Evolutionary conservation across 169 alveolate species (phyloP).

Genomic region (Plasmodium gaboni): DNA sequence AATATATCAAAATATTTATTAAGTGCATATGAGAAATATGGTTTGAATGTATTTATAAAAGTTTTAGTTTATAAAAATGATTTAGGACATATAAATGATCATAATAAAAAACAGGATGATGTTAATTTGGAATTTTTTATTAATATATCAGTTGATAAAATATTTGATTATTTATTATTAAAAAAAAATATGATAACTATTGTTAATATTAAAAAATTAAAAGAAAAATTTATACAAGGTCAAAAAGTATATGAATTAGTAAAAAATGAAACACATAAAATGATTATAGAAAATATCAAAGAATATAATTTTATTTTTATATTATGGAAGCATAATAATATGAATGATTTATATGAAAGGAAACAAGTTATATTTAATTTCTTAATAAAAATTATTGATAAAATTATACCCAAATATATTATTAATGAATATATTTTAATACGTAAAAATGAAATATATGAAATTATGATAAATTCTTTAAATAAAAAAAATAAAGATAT

Average conservation of each 20-base stretch:
- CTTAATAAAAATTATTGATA: slow-evolving; percentile 37
- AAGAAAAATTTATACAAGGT: slow-evolving; percentile 64
- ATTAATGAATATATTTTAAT: slow-evolving; percentile 42
- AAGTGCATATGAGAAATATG: slow-evolving; percentile 39
- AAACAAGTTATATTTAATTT: slow-evolving; percentile 45
- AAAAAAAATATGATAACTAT: slow-evolving; percentile 22
- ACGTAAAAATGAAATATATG: slow-evolving; percentile 44
- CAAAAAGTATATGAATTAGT: slow-evolving; percentile 30
- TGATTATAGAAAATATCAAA: slow-evolving; percentile 49
- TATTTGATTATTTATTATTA: slow-evolving; percentile 56
- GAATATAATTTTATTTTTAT: slow-evolving; percentile 47
- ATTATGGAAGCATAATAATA: slow-evolving; percentile 8
- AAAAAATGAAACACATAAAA: slow-evolving; percentile 15
- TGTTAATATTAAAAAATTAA: slow-evolving; percentile 45
- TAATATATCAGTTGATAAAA: slow-evolving; percentile 39
- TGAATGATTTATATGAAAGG: slow-evolving; percentile 52
- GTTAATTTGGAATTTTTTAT: slow-evolving; percentile 58
- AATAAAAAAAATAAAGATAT: slow-evolving; percentile 9
- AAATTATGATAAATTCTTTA: slow-evolving; percentile 9
- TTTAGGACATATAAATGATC: slow-evolving; percentile 3
- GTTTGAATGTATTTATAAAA: slow-evolving; percentile 43
- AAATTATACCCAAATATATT: slow-evolving; percentile 28
- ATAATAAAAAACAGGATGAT: slow-evolving; percentile 12
- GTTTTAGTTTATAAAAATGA: slow-evolving; percentile 40
- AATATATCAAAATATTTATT: slow-evolving; percentile 16